Percentiles rank a stretch among this genome's conserved stretches.
Conservation (phyloP, 1,284 basidiomycete species). For the Ceratobasidium sp. region DNA sequence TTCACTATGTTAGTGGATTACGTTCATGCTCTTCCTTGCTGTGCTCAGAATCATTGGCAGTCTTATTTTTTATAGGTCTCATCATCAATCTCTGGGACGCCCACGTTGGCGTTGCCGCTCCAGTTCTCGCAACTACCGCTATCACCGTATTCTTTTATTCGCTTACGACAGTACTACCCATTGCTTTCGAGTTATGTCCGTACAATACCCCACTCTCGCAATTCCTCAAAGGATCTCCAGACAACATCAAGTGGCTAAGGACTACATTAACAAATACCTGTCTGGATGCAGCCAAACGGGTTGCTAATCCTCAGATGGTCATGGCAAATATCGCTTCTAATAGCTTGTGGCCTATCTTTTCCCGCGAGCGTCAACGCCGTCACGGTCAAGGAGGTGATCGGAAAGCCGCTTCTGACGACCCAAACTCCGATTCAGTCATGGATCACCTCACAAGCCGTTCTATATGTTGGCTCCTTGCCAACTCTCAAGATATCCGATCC, state of each 20-base stretch:
- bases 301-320: background rate
- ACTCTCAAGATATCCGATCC: slow-evolving; percentile 38
- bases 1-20: slow-evolving; percentile 27
- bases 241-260: background rate
- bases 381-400: background rate
- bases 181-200: slow-evolving; percentile 30
- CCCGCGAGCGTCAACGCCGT: background rate
- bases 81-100: slow-evolving; percentile 29
- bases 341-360: background rate
- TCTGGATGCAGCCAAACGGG: background rate
- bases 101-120: slow-evolving; percentile 24
- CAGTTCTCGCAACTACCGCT: slow-evolving; percentile 29
- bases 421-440: slow-evolving; percentile 11
- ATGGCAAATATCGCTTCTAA: background rate
- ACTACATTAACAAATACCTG: background rate
- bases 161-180: slow-evolving; percentile 22
- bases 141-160: slow-evolving; percentile 16
- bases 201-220: slow-evolving; percentile 31
- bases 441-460: slow-evolving; percentile 30
- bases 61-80: slow-evolving; percentile 35
- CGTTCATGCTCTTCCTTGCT: too few relatives aligned
- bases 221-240: slow-evolving; percentile 20
- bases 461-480: slow-evolving; percentile 25
- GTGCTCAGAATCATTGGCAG: too few relatives aligned
- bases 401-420: background rate